phyloP scores from a whole-genome alignment of 1,139 yeast genomes.

The Suhomyces taliae region DNA sequence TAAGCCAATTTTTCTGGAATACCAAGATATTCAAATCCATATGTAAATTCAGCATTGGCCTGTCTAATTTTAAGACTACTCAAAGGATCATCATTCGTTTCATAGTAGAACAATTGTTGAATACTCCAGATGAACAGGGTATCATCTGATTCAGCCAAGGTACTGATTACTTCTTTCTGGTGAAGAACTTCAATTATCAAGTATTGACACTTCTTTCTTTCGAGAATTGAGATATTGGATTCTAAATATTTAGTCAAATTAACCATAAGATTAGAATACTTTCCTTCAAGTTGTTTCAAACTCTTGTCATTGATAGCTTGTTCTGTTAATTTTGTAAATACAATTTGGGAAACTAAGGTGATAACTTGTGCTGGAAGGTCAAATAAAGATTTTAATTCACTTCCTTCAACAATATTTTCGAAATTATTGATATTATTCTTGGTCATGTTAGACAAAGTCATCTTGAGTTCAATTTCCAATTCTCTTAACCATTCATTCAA shows the following conservation, averaged over 20 bases:
- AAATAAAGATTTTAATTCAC: constrained; percentile 11
- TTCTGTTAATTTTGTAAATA: constrained; percentile 53
- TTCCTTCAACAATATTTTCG: constrained; percentile 12
- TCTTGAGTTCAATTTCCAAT: constrained; percentile 56
- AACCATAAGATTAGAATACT: constrained; percentile 13
- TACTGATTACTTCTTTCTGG: constrained; percentile 46
- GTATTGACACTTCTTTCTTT: constrained; percentile 54
- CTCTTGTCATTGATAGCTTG: constrained; percentile 14
- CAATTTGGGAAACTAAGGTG: constrained; percentile 57
- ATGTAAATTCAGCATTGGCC: constrained; percentile 50
- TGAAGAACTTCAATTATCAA: constrained; percentile 69
- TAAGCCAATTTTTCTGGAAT: constrained; percentile 70
- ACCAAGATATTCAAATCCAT: constrained; percentile 87
- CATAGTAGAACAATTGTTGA: constrained; percentile 53
- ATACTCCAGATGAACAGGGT: constrained; percentile 46
- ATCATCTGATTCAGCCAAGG: constrained; percentile 23
- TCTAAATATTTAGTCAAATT: constrained; percentile 17
- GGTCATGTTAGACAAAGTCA: constrained; percentile 43
- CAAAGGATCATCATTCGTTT: constrained; percentile 23
- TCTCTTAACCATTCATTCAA: constrained; percentile 64
- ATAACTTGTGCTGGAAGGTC: constrained; percentile 58
- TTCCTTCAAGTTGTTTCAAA: constrained; percentile 1
- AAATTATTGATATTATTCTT: constrained; percentile 11
- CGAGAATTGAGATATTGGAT: constrained; percentile 27
- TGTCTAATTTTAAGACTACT: constrained; percentile 51